A percentile compares a stretch with the other conserved stretches of the same genome.
Evolutionary conservation across 768 basidiomycete species (phyloP).

Genomic region (Boletus insuetus): DNA sequence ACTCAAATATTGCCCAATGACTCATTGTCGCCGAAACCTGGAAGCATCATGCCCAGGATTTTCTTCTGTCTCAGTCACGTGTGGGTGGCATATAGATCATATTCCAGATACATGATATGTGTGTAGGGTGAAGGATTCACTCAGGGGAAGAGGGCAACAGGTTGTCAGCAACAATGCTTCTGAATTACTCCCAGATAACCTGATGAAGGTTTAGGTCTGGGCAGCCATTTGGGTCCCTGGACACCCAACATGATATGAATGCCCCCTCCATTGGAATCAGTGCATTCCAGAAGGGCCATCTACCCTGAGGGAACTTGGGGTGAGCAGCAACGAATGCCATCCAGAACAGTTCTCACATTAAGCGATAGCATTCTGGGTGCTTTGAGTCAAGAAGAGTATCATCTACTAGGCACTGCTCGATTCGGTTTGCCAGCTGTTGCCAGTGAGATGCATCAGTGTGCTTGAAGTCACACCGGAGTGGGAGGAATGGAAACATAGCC

Average conservation of each 20-base stretch:
- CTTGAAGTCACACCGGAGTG: background rate
- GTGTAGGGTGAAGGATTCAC: no score
- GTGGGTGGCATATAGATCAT: no score
- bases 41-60: no score
- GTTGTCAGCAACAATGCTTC: no score
- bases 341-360: background rate
- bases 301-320: background rate
- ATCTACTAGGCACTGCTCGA: background rate
- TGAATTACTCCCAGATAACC: no score
- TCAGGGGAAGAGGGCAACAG: no score
- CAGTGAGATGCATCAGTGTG: background rate
- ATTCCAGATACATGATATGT: no score
- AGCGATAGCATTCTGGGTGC: background rate
- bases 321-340: background rate
- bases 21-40: no score
- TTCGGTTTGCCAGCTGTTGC: background rate
- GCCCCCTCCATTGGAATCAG: background rate
- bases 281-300: background rate
- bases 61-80: no score
- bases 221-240: no score
- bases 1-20: no score
- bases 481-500: background rate
- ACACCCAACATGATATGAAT: background rate
- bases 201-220: no score
- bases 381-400: background rate